Evolutionary conservation across 202 grass and related monocot species (phyloP), one percentile per base, ranked within the genome.

Genomic region (Zizania palustris): DNA sequence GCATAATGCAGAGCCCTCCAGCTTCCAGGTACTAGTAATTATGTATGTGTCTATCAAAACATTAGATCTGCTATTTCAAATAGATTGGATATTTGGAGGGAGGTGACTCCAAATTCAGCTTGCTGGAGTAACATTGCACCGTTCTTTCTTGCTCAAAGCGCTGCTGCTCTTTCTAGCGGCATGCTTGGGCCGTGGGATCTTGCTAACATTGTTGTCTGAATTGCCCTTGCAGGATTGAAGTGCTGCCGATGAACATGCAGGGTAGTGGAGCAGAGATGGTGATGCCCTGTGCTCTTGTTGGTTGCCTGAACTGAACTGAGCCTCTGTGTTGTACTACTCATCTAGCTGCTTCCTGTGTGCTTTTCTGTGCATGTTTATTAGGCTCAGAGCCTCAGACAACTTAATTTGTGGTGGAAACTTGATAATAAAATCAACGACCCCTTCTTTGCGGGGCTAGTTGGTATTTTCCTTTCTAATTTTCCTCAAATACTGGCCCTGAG

Each of bases 221-320:
- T 18, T 13, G 14, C 45, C 16, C n/a, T 76, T 84, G 12, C 81
- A 88, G 81, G 81, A 80, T 7, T 84, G 46, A 71, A 38, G 65
- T 43, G 50, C 12, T 66, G 76, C 51, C 65, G 43, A 50, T 37
- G 18, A 71, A 71, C 76, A 72, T 51, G 34, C 65, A 71, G 15
- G 19, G 16, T 41, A 42, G 19, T 21, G 13, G 36, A 42, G 72
- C 19, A 48, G 65, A 6, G 56, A 39, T 40, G 42, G 45, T 66
- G 39, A 13, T 68, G 50, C 3, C 59, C 40, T 36, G 43, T 77
- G 45, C 37, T 10, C 9, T 56, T 72, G 65, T 21, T 84, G 11
- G 34, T 53, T 20, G 41, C 5, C 20, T 42, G 28, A 28, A 28
- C 28, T 28, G 28, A 28, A 28, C 28, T 28, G 28, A 28, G 28